These are phyloP conservation scores for Kluyveromyces starmeri DNA, from an alignment of 805 yeast species.

Conservation along the genomic window DNA sequence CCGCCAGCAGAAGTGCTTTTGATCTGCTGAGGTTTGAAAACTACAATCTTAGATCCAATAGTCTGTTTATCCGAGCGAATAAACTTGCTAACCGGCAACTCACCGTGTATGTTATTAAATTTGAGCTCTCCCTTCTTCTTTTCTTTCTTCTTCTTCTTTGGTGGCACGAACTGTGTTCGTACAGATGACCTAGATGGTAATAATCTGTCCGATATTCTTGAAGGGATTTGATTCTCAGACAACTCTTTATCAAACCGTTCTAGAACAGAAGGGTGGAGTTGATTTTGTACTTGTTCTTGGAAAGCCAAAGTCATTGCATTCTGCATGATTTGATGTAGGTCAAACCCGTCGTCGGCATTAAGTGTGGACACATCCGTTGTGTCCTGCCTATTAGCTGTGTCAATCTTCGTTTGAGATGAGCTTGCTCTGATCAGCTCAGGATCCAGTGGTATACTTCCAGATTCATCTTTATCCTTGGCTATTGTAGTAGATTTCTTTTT, in stretches of 20 bases:
- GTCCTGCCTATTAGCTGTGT: background rate
- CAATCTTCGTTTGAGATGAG: background rate
- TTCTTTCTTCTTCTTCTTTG: conserved; percentile 8
- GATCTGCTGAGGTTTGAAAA: conserved; percentile 8
- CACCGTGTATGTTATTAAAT: conserved; percentile 7
- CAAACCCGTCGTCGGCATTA: conserved; percentile 39
- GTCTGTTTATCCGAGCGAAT: conserved; percentile 2
- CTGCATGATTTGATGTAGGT: conserved; percentile 65
- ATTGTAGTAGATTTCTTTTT: background rate
- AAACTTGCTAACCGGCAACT: conserved; percentile 2
- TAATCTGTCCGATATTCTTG: background rate
- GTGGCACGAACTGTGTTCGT: conserved; percentile 4
- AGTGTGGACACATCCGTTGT: conserved; percentile 2
- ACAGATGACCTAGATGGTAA: background rate
- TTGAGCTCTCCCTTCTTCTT: conserved; percentile 15
- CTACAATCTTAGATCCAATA: conserved; percentile 9
- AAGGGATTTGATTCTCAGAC: conserved; percentile 5
- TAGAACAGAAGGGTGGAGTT: conserved; percentile 16
- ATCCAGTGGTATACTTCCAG: background rate
- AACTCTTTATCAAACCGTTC: conserved; percentile 24
- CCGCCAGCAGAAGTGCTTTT: conserved; percentile 2
- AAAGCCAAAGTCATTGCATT: conserved; percentile 72
- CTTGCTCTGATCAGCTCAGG: background rate
- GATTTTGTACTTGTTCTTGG: conserved; percentile 37
- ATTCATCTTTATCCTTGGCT: background rate